Base-by-base conservation (phyloP, 2,329 filamentous ascomycete genomes). In the Huntiella bhutanensis region DNA sequence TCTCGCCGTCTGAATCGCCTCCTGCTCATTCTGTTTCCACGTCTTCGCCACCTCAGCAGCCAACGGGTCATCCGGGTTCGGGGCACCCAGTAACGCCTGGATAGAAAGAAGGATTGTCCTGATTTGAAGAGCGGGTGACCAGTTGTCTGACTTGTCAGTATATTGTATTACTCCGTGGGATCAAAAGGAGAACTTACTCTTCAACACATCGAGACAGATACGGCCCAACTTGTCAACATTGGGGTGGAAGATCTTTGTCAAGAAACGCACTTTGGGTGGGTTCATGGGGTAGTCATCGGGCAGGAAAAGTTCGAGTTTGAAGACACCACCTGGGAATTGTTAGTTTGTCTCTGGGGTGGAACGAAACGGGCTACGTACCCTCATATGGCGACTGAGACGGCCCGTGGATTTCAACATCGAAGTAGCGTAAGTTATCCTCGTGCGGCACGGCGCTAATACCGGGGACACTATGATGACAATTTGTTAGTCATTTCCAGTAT, bases 241-340 rank as follows among this genome's bases (percentile, higher is more conserved):
- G 45, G 91, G 91, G 62, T 98, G 92, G 65, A 96, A 98, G 62
- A 98, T 96, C 67, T 94, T 95, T 56, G 92, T 98, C 44, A 98
- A 71, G 65, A 98, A 98, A 47, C 91, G 83, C 59, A 98, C 95
- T 70, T 95, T 95, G 40, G 91, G 91, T 46, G 91, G 88, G 33
- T 86, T 94, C 91, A 98, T 98, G 37, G 91, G 91, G 62, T 98
- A 98, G 67, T 98, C 91, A 58, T 98, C 91, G 39, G 92, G 92
- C 17, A 98, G 73, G 63, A 98, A 98, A 15, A 98, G 77, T 64
- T 98, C 91, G 51, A 96, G 80, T 64, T 92, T 88, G 71, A 98
- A 98, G 53, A 94, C 73, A 42, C 92, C 91, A 46, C 71, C 72
- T 76, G 48, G n/a, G n/a, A 33, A 16, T 8, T 33, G 16, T 43